Conservation (phyloP, 1,284 basidiomycete species). For the Phellopilus nigrolimitatus region DNA sequence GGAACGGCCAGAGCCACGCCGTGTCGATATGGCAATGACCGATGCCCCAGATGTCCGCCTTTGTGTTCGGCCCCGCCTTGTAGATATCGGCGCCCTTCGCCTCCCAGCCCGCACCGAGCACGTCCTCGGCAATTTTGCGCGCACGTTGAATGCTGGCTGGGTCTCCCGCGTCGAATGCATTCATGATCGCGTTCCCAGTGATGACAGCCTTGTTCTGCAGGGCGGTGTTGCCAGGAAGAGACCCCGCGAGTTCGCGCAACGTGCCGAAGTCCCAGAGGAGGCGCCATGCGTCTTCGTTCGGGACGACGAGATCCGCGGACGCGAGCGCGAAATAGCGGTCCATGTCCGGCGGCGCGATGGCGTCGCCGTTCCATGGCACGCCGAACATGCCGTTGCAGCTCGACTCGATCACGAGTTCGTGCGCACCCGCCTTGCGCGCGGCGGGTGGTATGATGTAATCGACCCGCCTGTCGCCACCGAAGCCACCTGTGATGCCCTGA, state of each 20-base stretch:
- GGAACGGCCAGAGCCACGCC: conserved; percentile 83
- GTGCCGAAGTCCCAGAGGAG: conserved; percentile 84
- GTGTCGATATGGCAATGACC: conserved; percentile 66
- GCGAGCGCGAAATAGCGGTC: conserved; percentile 76
- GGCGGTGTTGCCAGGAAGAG: conserved; percentile 75
- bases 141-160: conserved; percentile 54
- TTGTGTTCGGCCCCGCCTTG: conserved; percentile 48
- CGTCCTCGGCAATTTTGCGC: conserved; percentile 72
- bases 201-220: conserved; percentile 81
- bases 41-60: conserved; percentile 65
- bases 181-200: conserved; percentile 92
- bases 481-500: conserved; percentile 92
- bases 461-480: conserved; percentile 80
- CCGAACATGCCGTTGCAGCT: conserved; percentile 96
- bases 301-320: conserved; percentile 91
- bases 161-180: conserved; percentile 67
- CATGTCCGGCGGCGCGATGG: conserved; percentile 79
- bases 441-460: conserved; percentile 85
- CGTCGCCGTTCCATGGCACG: conserved; percentile 72
- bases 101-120: conserved; percentile 86
- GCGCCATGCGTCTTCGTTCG: conserved; percentile 84
- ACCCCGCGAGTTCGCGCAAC: conserved; percentile 70
- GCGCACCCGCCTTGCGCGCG: conserved; percentile 58
- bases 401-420: conserved; percentile 82
- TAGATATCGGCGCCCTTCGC: conserved; percentile 63